A percentile compares a stretch with the other conserved stretches of the same genome.
phyloP scores from a whole-genome alignment of 2,329 filamentous ascomycete genomes.

The Aspergillus sp. region DNA sequence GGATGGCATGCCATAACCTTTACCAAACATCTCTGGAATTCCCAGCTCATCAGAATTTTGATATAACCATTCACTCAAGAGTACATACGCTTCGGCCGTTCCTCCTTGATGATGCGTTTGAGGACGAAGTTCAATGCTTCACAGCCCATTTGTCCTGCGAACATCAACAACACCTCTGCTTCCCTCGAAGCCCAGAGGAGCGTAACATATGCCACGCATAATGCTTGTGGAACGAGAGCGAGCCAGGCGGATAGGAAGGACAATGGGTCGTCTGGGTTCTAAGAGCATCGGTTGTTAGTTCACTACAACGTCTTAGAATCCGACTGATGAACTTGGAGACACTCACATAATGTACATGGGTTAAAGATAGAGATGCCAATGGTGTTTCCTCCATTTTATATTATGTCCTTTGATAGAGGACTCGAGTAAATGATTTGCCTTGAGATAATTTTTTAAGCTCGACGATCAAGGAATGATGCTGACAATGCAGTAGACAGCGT shows the following conservation, averaged over 20 bases:
- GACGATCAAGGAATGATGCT: too few relatives aligned
- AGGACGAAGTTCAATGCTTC: slow-evolving; percentile 85
- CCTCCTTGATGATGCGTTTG: slow-evolving; percentile 88
- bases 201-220: slow-evolving; percentile 85
- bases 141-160: slow-evolving; percentile 84
- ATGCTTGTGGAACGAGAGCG: slow-evolving; percentile 84
- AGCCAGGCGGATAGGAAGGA: slow-evolving; percentile 91
- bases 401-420: background rate
- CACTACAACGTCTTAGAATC: background rate
- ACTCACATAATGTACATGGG: slow-evolving; percentile 90
- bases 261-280: slow-evolving; percentile 81
- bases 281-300: slow-evolving; percentile 6
- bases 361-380: slow-evolving; percentile 85
- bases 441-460: too few relatives aligned
- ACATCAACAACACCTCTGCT: slow-evolving; percentile 82
- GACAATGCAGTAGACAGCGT: too few relatives aligned
- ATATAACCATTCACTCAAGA: background rate
- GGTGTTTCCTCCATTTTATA: slow-evolving; percentile 41
- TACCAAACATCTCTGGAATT: slow-evolving; percentile 63
- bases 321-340: background rate
- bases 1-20: slow-evolving; percentile 95
- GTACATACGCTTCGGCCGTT: slow-evolving; percentile 70
- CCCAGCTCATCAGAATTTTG: background rate
- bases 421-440: too few relatives aligned
- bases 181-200: slow-evolving; percentile 89